Conservation (phyloP, 2,329 filamentous ascomycete genomes). For the Fusarium verticillioides region DNA sequence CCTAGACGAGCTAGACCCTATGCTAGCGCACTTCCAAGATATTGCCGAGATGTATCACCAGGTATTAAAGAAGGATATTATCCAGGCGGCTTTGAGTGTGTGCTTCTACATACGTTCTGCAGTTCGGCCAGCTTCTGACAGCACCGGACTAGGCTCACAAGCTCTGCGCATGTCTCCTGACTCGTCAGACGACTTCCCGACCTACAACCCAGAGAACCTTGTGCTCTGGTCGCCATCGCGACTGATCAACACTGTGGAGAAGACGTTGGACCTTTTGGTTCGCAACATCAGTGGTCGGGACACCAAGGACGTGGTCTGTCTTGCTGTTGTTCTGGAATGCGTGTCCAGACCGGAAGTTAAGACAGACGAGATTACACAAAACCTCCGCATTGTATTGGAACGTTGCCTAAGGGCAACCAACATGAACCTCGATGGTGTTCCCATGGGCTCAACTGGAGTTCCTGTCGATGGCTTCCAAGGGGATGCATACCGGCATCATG, state of each 20-base stretch:
- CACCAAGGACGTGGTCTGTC: constrained; percentile 60
- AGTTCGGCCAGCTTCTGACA: constrained; percentile 46
- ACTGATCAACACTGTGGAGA: constrained; percentile 58
- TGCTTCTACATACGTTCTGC: constrained; percentile 64
- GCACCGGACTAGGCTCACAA: constrained; percentile 45
- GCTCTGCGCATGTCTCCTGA: constrained; percentile 51
- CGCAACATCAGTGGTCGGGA: constrained; percentile 61
- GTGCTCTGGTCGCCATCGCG: constrained; percentile 56
- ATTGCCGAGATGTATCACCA: constrained; percentile 65
- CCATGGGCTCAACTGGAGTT: constrained; percentile 16
- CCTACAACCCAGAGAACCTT: constrained; percentile 50
- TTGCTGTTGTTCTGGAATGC: constrained; percentile 60
- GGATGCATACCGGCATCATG: constrained; percentile 46
- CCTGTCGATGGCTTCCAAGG: constrained; percentile 35
- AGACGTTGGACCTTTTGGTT: constrained; percentile 58
- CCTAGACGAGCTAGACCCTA: constrained; percentile 64
- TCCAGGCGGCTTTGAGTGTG: constrained; percentile 65
- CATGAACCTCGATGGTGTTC: constrained; percentile 53
- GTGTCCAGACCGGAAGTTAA: constrained; percentile 56
- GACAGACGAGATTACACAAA: constrained; percentile 55
- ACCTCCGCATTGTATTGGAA: constrained; percentile 57
- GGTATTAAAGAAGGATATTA: constrained; percentile 63
- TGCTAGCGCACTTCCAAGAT: constrained; percentile 58
- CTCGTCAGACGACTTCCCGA: constrained; percentile 49
- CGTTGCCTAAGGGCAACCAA: constrained; percentile 58